Percentiles rank a stretch among this genome's conserved stretches.
These are phyloP conservation scores for Knoxia roxburghii DNA, from an alignment of 257 asterid species.

Conservation along the genomic window DNA sequence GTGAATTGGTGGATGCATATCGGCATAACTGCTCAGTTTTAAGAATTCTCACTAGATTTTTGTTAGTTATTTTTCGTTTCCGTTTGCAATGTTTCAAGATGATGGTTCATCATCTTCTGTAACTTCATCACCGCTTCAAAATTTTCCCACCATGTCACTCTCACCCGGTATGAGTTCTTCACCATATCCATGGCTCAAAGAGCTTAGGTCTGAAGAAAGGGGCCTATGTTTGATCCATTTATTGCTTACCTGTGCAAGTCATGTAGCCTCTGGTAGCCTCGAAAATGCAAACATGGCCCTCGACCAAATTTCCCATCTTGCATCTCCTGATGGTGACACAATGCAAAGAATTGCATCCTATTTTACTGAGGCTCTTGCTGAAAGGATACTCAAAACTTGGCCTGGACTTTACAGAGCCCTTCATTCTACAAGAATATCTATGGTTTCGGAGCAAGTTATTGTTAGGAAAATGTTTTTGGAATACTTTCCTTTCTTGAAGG, in stretches of 20 bases:
- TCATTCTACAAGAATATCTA: constrained; percentile 41
- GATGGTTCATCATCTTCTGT: constrained; percentile 91
- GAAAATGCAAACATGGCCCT: constrained; percentile 84
- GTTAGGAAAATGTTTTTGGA: constrained; percentile 73
- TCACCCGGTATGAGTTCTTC: constrained; percentile 52
- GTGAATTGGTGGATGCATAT: not conserved
- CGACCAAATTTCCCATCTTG: constrained; percentile 82
- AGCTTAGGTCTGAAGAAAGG: constrained; percentile 84
- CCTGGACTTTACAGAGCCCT: constrained; percentile 82
- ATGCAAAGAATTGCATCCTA: constrained; percentile 91
- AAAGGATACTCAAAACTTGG: constrained; percentile 70
- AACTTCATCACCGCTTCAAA: constrained; percentile 62
- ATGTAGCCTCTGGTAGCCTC: constrained; percentile 65
- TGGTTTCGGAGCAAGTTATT: constrained; percentile 56
- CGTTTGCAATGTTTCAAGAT: constrained; percentile 69
- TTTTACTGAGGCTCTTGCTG: constrained; percentile 80
- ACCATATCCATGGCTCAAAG: constrained; percentile 80
- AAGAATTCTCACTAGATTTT: not conserved
- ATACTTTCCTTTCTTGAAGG: constrained; percentile 68
- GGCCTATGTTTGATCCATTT: constrained; percentile 78
- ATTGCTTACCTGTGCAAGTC: constrained; percentile 76
- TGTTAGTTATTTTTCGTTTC: not conserved
- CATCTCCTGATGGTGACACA: constrained; percentile 81
- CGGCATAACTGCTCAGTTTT: not conserved
- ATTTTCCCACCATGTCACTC: constrained; percentile 47